Evolutionary conservation across 805 yeast genomes (phyloP).

Genomic region (Candida methanosorbosa): DNA sequence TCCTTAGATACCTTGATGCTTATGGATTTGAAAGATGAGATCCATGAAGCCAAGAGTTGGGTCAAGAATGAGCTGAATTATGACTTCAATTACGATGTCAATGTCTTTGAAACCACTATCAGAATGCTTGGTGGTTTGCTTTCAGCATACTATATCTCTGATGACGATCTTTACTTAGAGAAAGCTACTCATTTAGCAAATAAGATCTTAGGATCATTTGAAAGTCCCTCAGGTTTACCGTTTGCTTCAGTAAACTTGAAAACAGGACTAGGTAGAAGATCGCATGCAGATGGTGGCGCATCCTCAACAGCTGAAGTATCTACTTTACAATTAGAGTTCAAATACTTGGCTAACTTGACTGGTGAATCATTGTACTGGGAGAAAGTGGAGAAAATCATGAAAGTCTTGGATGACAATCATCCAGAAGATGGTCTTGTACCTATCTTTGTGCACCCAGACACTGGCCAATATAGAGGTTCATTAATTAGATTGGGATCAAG

Average conservation of each 20-base stretch:
- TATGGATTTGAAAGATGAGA: slow-evolving; percentile 63
- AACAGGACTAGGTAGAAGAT: slow-evolving; percentile 50
- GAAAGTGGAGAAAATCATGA: slow-evolving; percentile 64
- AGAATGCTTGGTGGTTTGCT: slow-evolving; percentile 91
- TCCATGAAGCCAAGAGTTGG: slow-evolving; percentile 63
- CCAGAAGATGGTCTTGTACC: slow-evolving; percentile 77
- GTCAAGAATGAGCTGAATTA: slow-evolving; percentile 61
- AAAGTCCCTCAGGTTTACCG: slow-evolving; percentile 62
- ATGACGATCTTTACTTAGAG: slow-evolving; percentile 63
- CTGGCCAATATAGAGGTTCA: slow-evolving; percentile 58
- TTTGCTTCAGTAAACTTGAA: slow-evolving; percentile 68
- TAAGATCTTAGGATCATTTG: slow-evolving; percentile 61
- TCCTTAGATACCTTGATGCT: slow-evolving; percentile 73
- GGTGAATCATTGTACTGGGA: slow-evolving; percentile 78
- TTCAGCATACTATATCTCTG: slow-evolving; percentile 67
- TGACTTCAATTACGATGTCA: slow-evolving; percentile 65
- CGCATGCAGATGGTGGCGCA: slow-evolving; percentile 66
- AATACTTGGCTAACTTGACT: slow-evolving; percentile 70
- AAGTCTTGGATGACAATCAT: slow-evolving; percentile 54
- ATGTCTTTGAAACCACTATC: slow-evolving; percentile 89
- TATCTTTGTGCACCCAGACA: slow-evolving; percentile 65
- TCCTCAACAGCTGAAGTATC: slow-evolving; percentile 87
- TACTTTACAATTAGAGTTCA: slow-evolving; percentile 80
- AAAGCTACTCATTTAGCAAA: slow-evolving; percentile 78
- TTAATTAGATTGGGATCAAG: slow-evolving; percentile 79